Base-by-base conservation (phyloP, 352 stramenopile species). In the Phytophthora vignae region DNA sequence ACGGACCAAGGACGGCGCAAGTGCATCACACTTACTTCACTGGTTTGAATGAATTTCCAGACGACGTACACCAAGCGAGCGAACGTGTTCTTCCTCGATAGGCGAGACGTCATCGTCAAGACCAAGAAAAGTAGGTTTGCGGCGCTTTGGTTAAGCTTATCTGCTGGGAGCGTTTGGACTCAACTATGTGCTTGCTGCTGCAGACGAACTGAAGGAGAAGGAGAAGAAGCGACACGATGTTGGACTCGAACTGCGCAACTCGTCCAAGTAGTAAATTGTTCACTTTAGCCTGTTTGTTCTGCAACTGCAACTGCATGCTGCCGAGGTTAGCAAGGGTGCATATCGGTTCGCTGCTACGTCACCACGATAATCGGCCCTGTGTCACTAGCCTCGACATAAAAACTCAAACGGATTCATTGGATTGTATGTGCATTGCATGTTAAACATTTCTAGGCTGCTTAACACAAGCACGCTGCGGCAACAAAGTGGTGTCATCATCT, bases 31-130 rank as follows among this genome's bases (percentile, higher is more conserved):
- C 38, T 44, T 14, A 44, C 6, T 14, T 17, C 12, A 44, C 5
- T 17, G 12, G 15, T n/a, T 5, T 66, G 33, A 1, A 56, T 29
- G 27, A 29, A 5, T 29, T 14, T 2, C 19, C 49, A 96, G 89
- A 46, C 74, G 21, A 93, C 89, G 4, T 96, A 87, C 59, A 77
- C 87, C 12, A 90, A 92, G 76, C 77, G 78, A 25, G 81, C 83
- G 29, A 92, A 88, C 21, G 79, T 94, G 42, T 92, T 92, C 55
- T 96, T 96, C 50, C 60, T 96, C 14, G 83, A 93, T 22, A 80
- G 79, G 29, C 69, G 81, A 58, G 84, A 96, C 64, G 63, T 64
- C n/a, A 90, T 93, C 55, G 70, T 91, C 57, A 90, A 91, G 55
- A 64, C 71, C 3, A 95, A 95, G 77, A 74, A 80, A 56, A 78